Conservation (phyloP, 2,329 filamentous ascomycete genomes). For the Monosporascus cannonballus region DNA sequence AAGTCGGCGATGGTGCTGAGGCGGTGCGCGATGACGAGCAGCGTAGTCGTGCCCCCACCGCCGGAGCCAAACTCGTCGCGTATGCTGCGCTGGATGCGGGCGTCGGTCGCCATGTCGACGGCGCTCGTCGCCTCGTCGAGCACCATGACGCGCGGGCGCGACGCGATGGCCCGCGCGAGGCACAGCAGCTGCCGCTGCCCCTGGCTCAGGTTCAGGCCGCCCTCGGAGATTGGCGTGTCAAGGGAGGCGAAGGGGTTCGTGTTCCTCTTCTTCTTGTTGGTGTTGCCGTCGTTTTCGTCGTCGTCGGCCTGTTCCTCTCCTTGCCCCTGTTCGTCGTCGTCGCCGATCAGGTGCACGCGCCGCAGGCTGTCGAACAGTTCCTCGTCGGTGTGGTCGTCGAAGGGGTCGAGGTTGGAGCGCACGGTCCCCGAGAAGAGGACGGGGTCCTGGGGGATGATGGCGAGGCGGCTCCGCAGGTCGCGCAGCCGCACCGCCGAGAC, state of each 20-base stretch:
- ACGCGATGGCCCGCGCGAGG: constrained; percentile 66
- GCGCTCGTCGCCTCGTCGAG: constrained; percentile 75
- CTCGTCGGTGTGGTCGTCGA: constrained; percentile 61
- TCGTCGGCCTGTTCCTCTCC: background rate
- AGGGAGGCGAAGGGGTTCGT: constrained; percentile 61
- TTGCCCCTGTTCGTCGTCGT: constrained; percentile 23
- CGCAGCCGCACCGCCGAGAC: constrained; percentile 66
- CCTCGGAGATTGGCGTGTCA: constrained; percentile 59
- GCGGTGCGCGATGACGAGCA: constrained; percentile 71
- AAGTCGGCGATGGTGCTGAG: constrained; percentile 74
- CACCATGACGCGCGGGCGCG: constrained; percentile 69
- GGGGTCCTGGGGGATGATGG: constrained; percentile 76
- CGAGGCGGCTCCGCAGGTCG: constrained; percentile 65
- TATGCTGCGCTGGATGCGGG: constrained; percentile 67
- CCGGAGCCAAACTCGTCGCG: constrained; percentile 57
- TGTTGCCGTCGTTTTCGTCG: background rate
- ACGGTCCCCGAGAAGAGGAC: constrained; percentile 77
- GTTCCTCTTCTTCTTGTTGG: constrained; percentile 38
- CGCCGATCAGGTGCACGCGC: constrained; percentile 60
- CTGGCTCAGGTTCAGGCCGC: constrained; percentile 68
- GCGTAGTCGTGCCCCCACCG: constrained; percentile 43
- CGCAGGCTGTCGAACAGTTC: constrained; percentile 64
- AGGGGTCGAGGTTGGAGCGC: constrained; percentile 71
- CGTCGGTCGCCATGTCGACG: constrained; percentile 72
- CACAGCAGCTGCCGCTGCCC: constrained; percentile 73